Evolutionary conservation across 768 basidiomycete genomes (phyloP).

Genomic region (Tricholomella constricta): DNA sequence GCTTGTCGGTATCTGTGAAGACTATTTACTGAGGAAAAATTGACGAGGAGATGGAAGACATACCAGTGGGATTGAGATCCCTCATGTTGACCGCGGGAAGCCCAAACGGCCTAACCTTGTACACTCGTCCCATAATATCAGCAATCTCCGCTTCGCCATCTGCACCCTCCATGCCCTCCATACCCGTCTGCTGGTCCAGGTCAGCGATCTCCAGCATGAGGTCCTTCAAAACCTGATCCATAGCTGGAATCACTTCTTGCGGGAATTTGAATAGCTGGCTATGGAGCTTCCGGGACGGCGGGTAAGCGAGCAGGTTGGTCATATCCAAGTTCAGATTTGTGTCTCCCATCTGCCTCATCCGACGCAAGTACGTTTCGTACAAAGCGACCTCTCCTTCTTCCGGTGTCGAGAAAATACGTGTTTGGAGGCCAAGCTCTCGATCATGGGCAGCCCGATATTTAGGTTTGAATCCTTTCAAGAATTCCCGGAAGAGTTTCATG

Average conservation of each 20-base stretch:
- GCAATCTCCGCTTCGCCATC: constrained; percentile 84
- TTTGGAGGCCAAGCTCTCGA: constrained; percentile 56
- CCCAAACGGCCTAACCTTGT: constrained; percentile 93
- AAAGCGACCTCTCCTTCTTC: constrained; percentile 67
- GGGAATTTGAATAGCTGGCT: constrained; percentile 89
- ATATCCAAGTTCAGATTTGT: constrained; percentile 92
- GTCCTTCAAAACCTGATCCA: constrained; percentile 96
- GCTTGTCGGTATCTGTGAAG: constrained; percentile 89
- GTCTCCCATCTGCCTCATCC: constrained; percentile 90
- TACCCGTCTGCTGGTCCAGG: constrained; percentile 68
- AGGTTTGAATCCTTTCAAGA: constrained; percentile 89
- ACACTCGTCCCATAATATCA: constrained; percentile 85
- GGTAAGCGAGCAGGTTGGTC: constrained; percentile 83
- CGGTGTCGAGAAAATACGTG: constrained; percentile 54
- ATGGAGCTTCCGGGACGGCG: constrained; percentile 80
- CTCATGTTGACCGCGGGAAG: constrained; percentile 89
- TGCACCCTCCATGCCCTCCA: constrained; percentile 74
- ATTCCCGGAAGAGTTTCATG: constrained; percentile 88
- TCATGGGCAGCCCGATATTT: constrained; percentile 83
- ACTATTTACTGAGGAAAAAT: background rate
- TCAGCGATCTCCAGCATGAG: constrained; percentile 88
- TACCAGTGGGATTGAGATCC: constrained; percentile 90
- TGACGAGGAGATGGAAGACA: constrained; percentile 15
- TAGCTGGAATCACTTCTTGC: constrained; percentile 94
- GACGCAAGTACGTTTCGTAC: constrained; percentile 81